Evolutionary conservation across 805 yeast genomes (phyloP), one percentile per base, ranked within the genome.

Genomic region (Pichia californica): DNA sequence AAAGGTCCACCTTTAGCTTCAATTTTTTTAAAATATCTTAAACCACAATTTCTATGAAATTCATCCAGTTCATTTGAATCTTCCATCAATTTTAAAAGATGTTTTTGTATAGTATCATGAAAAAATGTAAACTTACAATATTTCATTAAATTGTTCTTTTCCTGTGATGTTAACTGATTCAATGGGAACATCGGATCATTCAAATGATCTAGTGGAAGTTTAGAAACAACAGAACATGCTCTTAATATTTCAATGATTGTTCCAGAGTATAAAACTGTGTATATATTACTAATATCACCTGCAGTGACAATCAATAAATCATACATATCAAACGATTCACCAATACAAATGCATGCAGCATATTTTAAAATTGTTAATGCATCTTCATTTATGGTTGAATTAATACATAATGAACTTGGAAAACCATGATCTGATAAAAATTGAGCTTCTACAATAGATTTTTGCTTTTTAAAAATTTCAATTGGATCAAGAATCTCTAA

Each of bases 151-250:
- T 61, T 62, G 51, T 63, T 57, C 7, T 69, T 56, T 21, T 59
- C 58, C 1, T 55, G 40, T 5, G 63, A 62, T 11, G 57, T 45
- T 13, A 69, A 38, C 7, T 33, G 11, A 14, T 23, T 26, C 5
- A 46, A 13, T 13, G 41, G 31, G 26, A 23, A 45, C 11, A 5
- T 21, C 3, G 36, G 29, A 11, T 61, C 64, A 30, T 61, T 56
- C 1, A 67, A 62, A 8, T 61, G 54, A 14, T 68, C 69, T 44
- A 72, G 69, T 8, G 79, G 79, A 19, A 72, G 56, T 49, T 74
- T 75, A 52, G 72, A 72, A 47, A 66, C 67, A 2, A 69, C 56
- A 21, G 69, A 65, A 13, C 64, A 53, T 1, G 77, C 74, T 2
- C 51, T 47, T 6, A 75, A 52, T 3, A 73, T 32, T 14, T 58